phyloP scores from a whole-genome alignment of 2,329 filamentous ascomycete species.

The Fusarium cyanostomum region DNA sequence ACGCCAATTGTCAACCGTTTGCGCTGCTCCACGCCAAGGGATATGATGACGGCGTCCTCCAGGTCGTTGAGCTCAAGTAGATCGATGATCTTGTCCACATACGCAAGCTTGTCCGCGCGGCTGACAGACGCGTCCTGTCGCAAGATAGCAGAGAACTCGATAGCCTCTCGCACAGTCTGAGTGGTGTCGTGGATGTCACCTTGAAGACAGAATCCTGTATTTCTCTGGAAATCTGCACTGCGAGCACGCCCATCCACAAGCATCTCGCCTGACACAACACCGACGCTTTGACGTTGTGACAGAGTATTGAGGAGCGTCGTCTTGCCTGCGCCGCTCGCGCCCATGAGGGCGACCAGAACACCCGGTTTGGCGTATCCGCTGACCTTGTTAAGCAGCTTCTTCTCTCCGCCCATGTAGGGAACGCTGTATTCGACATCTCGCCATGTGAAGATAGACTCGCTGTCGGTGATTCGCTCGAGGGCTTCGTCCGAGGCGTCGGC shows the following conservation, averaged over 20 bases:
- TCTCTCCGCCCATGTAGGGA: conserved; percentile 53
- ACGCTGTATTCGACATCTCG: conserved; percentile 77
- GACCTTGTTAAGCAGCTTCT: conserved; percentile 58
- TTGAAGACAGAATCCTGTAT: conserved; percentile 74
- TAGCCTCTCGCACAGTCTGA: conserved; percentile 70
- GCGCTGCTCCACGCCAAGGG: conserved; percentile 66
- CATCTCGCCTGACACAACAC: conserved; percentile 78
- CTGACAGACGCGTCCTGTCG: conserved; percentile 66
- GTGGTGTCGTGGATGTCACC: conserved; percentile 72
- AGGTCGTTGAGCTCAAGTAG: conserved; percentile 72
- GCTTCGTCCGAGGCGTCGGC: conserved; percentile 8
- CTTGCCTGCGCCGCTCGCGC: conserved; percentile 84
- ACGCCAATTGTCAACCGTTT: conserved; percentile 64
- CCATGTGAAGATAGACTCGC: conserved; percentile 71
- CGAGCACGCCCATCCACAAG: conserved; percentile 76
- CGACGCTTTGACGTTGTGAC: conserved; percentile 77
- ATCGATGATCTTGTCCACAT: conserved; percentile 71
- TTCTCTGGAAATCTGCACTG: conserved; percentile 78
- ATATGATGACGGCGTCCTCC: conserved; percentile 67
- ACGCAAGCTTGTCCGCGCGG: conserved; percentile 69
- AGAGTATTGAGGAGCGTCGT: conserved; percentile 82
- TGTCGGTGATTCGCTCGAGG: conserved; percentile 42
- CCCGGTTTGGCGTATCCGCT: conserved; percentile 84
- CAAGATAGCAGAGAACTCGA: conserved; percentile 71
- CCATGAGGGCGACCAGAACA: conserved; percentile 82